phyloP scores from a whole-genome alignment of 768 basidiomycete species.

The Suillus luteus region DNA sequence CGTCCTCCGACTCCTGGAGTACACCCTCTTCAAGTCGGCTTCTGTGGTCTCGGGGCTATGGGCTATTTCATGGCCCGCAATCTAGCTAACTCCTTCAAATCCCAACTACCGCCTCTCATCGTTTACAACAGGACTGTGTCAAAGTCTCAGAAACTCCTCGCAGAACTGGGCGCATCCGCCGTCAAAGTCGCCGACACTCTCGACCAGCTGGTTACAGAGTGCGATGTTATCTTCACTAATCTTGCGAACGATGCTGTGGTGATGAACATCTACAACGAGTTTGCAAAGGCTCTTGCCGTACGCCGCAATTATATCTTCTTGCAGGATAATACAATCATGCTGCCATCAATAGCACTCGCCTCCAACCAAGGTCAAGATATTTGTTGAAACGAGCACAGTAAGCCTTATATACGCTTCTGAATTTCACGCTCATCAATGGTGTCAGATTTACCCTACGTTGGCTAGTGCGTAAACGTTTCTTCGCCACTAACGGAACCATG shows the following conservation, averaged over 20 bases:
- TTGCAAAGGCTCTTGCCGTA: conserved; percentile 62
- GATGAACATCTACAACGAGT: conserved; percentile 57
- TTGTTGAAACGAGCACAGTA: conserved; percentile 86
- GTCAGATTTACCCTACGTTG: conserved; percentile 56
- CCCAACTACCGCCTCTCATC: conserved; percentile 54
- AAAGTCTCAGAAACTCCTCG: conserved; percentile 60
- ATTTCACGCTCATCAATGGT: conserved; percentile 13
- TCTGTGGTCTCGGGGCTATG: conserved; percentile 61
- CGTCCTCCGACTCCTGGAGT: conserved; percentile 55
- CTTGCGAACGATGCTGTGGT: conserved; percentile 74
- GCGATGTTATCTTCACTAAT: conserved; percentile 77
- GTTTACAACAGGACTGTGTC: conserved; percentile 73
- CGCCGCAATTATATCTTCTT: conserved; percentile 12
- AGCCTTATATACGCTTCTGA: conserved; percentile 24
- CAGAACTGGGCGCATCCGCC: conserved; percentile 53
- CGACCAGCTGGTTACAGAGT: conserved; percentile 60
- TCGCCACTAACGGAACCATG: background rate
- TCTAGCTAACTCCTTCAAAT: conserved; percentile 56
- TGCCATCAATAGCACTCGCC: conserved; percentile 38
- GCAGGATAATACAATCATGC: conserved; percentile 3
- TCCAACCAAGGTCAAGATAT: conserved; percentile 62
- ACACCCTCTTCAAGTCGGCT: conserved; percentile 44
- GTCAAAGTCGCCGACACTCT: conserved; percentile 57
- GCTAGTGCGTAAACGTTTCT: conserved; percentile 38
- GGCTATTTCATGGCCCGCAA: conserved; percentile 80